Conservation (phyloP, 768 basidiomycete genomes). For the Sarcodon sp. region DNA sequence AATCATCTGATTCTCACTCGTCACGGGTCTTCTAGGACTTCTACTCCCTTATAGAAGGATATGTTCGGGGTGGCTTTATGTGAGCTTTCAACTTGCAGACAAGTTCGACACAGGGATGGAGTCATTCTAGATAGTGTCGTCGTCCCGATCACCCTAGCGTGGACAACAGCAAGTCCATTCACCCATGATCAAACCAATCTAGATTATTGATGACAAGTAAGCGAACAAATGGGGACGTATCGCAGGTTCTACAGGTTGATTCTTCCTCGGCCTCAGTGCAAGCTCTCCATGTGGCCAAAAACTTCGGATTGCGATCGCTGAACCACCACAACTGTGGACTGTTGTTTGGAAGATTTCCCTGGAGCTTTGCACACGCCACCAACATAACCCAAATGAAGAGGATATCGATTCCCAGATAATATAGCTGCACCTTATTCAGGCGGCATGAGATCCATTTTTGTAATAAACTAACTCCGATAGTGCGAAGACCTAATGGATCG, state of each 20-base stretch:
- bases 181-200: no score
- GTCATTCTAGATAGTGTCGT: conserved; percentile 78
- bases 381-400: conserved; percentile 94
- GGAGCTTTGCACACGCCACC: conserved; percentile 86
- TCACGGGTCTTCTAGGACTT: conserved; percentile 14
- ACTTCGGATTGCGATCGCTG: conserved; percentile 52
- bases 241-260: conserved; percentile 56
- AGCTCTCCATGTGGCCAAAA: conserved; percentile 48
- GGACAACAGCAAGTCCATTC: no score
- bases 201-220: no score
- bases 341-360: conserved; percentile 38
- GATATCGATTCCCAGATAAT: conserved; percentile 83
- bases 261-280: conserved; percentile 55
- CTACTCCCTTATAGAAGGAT: no score
- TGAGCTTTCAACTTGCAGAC: no score
- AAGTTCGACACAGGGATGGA: conserved; percentile 13
- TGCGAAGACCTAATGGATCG: conserved; percentile 88
- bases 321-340: conserved; percentile 34
- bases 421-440: conserved; percentile 75
- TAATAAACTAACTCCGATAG: conserved; percentile 80
- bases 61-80: conserved; percentile 3
- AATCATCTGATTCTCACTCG: conserved; percentile 14
- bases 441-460: conserved; percentile 96
- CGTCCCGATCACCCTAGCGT: conserved; percentile 77
- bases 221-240: conserved; percentile 83